Conservation (phyloP, 1,139 yeast species). For the Zygoascus sp. region DNA sequence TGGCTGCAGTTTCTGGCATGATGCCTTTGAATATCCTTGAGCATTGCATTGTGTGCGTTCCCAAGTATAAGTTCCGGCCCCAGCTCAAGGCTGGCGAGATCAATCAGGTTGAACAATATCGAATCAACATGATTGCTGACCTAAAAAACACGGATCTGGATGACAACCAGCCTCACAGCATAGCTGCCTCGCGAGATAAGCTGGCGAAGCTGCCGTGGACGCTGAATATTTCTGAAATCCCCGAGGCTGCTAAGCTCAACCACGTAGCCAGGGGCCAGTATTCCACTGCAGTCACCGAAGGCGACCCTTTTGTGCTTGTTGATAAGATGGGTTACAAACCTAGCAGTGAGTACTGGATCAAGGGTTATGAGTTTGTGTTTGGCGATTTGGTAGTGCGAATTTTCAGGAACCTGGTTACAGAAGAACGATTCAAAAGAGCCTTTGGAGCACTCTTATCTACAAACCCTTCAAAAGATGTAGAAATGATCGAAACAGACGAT, state of each 20-base stretch:
- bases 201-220: constrained; percentile 46
- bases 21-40: constrained; percentile 27
- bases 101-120: constrained; percentile 34
- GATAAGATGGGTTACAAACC: constrained; percentile 68
- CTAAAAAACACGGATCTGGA: constrained; percentile 12
- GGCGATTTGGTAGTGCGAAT: constrained; percentile 61
- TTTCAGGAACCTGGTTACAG: constrained; percentile 40
- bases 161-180: constrained; percentile 10
- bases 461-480: background rate
- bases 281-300: constrained; percentile 51
- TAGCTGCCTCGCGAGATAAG: constrained; percentile 6
- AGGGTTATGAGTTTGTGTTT: constrained; percentile 61
- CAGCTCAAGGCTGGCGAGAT: constrained; percentile 34
- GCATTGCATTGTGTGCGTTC: constrained; percentile 33
- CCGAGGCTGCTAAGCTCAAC: constrained; percentile 67
- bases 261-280: constrained; percentile 64
- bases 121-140: constrained; percentile 26
- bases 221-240: constrained; percentile 70
- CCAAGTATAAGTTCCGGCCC: constrained; percentile 31
- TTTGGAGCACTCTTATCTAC: background rate
- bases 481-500: constrained; percentile 4
- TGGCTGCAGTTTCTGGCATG: constrained; percentile 37
- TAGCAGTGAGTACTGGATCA: constrained; percentile 61
- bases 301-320: constrained; percentile 42
- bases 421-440: background rate